Evolutionary conservation across 148 eudicot species (phyloP).

Genomic region (Cornus florida): DNA sequence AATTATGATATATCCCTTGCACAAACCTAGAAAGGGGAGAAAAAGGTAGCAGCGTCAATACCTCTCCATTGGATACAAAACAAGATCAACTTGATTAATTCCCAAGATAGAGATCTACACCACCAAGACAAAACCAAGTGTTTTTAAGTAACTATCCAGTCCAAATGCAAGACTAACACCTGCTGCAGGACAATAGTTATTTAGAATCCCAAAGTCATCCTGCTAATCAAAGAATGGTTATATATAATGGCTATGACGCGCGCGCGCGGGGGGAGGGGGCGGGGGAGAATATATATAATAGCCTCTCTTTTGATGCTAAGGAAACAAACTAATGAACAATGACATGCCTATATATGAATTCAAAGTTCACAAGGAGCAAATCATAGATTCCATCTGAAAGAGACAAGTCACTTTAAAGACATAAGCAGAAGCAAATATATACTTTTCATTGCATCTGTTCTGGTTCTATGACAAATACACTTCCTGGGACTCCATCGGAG

Average conservation of each 20-base stretch:
- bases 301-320: too few species aligned
- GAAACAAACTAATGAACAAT: not conserved
- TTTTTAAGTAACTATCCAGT: not conserved
- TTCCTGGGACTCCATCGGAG: conserved; percentile 77
- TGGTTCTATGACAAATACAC: conserved; percentile 34
- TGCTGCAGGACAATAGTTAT: not conserved
- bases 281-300: too few species aligned
- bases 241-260: not conserved
- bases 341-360: not conserved
- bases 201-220: not conserved
- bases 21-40: too few species aligned
- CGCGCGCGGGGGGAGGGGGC: too few species aligned
- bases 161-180: not conserved
- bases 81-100: too few species aligned
- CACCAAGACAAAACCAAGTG: too few species aligned
- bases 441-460: not conserved
- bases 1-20: too few species aligned
- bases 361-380: conserved; percentile 2
- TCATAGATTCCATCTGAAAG: not conserved
- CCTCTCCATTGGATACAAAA: too few species aligned
- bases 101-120: too few species aligned
- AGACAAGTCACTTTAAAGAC: not conserved
- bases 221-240: not conserved
- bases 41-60: too few species aligned
- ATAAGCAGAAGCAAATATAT: not conserved